Base-by-base conservation (phyloP, 2,329 filamentous ascomycete species). In the Periconia sp. region DNA sequence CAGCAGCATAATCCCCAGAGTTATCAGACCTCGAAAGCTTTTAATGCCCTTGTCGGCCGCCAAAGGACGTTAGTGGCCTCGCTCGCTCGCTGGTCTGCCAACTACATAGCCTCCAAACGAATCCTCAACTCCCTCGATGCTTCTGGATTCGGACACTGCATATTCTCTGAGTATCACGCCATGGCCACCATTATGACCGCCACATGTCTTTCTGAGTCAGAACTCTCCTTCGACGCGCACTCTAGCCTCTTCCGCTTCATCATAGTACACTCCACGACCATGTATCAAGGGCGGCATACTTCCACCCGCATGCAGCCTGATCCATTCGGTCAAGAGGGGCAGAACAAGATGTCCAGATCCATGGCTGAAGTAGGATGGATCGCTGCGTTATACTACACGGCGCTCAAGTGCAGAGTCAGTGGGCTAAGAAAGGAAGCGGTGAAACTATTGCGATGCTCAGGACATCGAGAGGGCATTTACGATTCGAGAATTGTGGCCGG, bases 281-380 rank as follows among this genome's bases (percentile, higher is more conserved):
- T n/a, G n/a, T n/a, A n/a, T n/a, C n/a, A n/a, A n/a, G n/a, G n/a
- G n/a, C n/a, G n/a, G n/a, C n/a, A n/a, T n/a, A n/a, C n/a, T n/a
- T n/a, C n/a, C n/a, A n/a, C n/a, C n/a, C n/a, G n/a, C n/a, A n/a
- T n/a, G n/a, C n/a, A n/a, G n/a, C n/a, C n/a, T n/a, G n/a, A n/a
- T n/a, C n/a, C n/a, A n/a, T n/a, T n/a, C n/a, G n/a, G n/a, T n/a
- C n/a, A n/a, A n/a, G n/a, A n/a, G n/a, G n/a, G n/a, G n/a, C n/a
- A n/a, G n/a, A n/a, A n/a, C n/a, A 8, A 42, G 13, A 67, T 70
- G 54, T 57, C 65, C 3, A 38, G 55, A 6, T 68, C 69, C 3
- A 65, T 71, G 9, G 51, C 65, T 7, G 74, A 78, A 41, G 61
- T 74, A 13, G 75, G 75, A 4, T 74, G 73, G 58, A 64, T 76